A percentile compares a stretch with the other conserved stretches of the same genome.
These are phyloP conservation scores for Choanephora cucurbitarum DNA, from an alignment of 371 early-diverging fungal species.

Conservation along the genomic window DNA sequence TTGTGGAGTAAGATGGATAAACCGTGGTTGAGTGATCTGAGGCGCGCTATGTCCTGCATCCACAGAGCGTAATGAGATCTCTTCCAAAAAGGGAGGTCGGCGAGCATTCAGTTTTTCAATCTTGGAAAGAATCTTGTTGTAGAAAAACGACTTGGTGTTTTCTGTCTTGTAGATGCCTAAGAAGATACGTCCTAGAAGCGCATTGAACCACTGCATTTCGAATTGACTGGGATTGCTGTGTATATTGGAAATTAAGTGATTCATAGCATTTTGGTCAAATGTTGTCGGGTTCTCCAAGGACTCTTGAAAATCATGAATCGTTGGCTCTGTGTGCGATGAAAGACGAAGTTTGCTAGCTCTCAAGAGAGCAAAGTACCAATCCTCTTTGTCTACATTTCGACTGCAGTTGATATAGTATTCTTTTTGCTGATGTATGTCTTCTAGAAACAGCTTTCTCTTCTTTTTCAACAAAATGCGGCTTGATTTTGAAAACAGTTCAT, in stretches of 20 bases:
- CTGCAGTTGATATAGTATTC: slow-evolving; percentile 58
- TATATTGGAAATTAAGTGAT: slow-evolving; percentile 53
- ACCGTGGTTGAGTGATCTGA: slow-evolving; percentile 72
- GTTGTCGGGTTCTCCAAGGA: slow-evolving; percentile 41
- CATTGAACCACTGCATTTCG: slow-evolving; percentile 85
- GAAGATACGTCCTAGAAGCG: slow-evolving; percentile 80
- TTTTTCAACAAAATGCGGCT: slow-evolving; percentile 50
- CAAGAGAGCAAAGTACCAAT: slow-evolving; percentile 76
- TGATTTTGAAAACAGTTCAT: slow-evolving; percentile 60
- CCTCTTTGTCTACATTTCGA: slow-evolving; percentile 80
- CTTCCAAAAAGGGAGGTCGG: slow-evolving; percentile 74
- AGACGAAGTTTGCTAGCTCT: slow-evolving; percentile 37
- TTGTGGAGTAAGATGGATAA: slow-evolving; percentile 63
- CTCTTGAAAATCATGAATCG: slow-evolving; percentile 10
- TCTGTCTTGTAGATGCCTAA: slow-evolving; percentile 75
- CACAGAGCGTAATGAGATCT: slow-evolving; percentile 76
- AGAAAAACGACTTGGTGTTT: slow-evolving; percentile 54
- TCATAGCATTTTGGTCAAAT: slow-evolving; percentile 58
- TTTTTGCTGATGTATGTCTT: slow-evolving; percentile 6
- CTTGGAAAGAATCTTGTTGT: slow-evolving; percentile 65
- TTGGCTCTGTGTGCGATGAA: slow-evolving; percentile 23
- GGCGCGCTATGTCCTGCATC: slow-evolving; percentile 82
- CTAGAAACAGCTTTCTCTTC: slow-evolving; percentile 11
- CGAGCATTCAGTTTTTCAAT: slow-evolving; percentile 68
- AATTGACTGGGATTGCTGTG: slow-evolving; percentile 57